Evolutionary conservation across 2,329 filamentous ascomycete species (phyloP), one percentile per base, ranked within the genome.

Genomic region (Diaporthe sp.): DNA sequence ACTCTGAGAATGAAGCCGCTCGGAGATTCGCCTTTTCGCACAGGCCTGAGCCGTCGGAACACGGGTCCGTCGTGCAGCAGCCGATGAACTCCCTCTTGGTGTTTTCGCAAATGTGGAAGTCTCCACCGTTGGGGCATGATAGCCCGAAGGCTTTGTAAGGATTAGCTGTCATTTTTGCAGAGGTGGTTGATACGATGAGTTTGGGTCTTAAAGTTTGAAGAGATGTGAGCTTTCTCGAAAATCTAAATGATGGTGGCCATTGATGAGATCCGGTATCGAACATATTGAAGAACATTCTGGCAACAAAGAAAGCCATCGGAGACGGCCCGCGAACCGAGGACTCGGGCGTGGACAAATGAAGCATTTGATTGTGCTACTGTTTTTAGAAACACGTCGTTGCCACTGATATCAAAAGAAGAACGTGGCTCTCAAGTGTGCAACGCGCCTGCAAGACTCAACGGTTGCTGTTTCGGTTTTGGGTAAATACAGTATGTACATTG

Each of bases 21-120:
- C 67, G 74, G 28, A 85, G 71, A 55, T 81, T 75, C 2, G 77
- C 76, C 9, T 79, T 77, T 1, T 83, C 83, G 72, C 85, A 86
- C 42, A 76, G 65, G 44, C 84, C 84, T n/a, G 79, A 78, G 44
- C 76, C 78, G 37, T 78, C 75, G 25, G 79, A 75, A 77, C 82
- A 85, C 6, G 85, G 84, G 72, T 86, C 78, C 42, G 79, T 78
- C 42, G 79, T 77, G 78, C 85, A 86, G 76, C 85, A 86, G 44
- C 85, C 85, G 57, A 87, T 72, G 76, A 86, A 86, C 25, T 81
- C 81, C 3, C 77, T 75, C 5, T 74, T 77, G 61, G 80, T 80
- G 1, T 79, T 78, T 8, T 73, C 65, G 75, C 84, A 85, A 73
- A 85, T 78, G 78, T 85, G 85, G 49, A 86, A 85, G 8, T 76